These are phyloP conservation scores for Trichophyton schoenleinii DNA, from an alignment of 2,329 filamentous ascomycete genomes.

Conservation along the genomic window DNA sequence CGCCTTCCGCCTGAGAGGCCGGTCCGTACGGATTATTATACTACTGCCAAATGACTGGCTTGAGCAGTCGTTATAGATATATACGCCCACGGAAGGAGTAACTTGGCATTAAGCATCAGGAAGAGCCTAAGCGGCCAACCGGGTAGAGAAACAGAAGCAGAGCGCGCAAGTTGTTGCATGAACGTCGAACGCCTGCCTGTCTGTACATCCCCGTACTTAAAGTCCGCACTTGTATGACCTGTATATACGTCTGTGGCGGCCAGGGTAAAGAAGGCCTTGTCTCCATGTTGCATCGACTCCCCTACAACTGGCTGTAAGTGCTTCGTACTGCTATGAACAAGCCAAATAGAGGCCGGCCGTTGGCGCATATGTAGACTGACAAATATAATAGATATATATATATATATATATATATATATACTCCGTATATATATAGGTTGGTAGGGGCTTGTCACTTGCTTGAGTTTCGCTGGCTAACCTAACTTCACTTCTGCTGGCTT, in stretches of 20 bases:
- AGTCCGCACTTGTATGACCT: not conserved
- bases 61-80: too few relatives aligned
- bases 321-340: not conserved
- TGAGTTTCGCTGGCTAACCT: not conserved
- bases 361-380: not conserved
- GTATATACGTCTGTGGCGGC: not conserved
- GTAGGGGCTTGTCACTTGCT: not conserved
- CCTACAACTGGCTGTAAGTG: not conserved
- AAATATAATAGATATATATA: not conserved
- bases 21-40: not conserved
- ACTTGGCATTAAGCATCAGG: too few relatives aligned
- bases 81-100: too few relatives aligned
- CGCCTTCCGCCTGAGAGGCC: not conserved
- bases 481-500: not conserved
- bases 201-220: not conserved
- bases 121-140: too few relatives aligned
- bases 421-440: not conserved
- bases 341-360: not conserved
- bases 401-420: too few relatives aligned
- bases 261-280: not conserved
- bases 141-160: too few relatives aligned
- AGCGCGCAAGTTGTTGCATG: too few relatives aligned
- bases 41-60: not conserved
- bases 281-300: not conserved
- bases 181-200: not conserved